Percentiles rank a stretch among this genome's conserved stretches.
These are phyloP conservation scores for Arabidopsis arenosa DNA, from an alignment of 345 rosid species.

Conservation along the genomic window DNA sequence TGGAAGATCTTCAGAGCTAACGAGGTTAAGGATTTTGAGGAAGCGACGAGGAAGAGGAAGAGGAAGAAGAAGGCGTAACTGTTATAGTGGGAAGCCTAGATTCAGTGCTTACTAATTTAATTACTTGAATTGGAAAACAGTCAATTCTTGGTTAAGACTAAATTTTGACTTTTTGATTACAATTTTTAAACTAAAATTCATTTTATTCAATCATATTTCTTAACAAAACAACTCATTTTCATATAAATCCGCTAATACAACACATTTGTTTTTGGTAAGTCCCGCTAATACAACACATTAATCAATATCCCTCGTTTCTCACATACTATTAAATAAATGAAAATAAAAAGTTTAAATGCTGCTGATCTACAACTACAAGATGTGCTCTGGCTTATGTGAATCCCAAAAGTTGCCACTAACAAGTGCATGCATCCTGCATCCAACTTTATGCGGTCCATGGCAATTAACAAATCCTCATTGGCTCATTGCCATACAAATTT, in stretches of 20 bases:
- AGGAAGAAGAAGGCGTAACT: conserved; percentile 39
- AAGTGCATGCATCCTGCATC: not conserved
- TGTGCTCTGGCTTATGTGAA: not conserved
- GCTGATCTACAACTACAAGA: not conserved
- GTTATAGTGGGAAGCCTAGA: conserved; percentile 36
- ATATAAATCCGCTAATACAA: not conserved
- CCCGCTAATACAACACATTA: too few species aligned
- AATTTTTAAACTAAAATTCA: not conserved
- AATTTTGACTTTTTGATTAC: conserved; percentile 32
- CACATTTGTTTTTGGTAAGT: too few species aligned
- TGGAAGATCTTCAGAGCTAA: conserved; percentile 34
- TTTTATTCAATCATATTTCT: not conserved
- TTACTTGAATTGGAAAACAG: conserved; percentile 17
- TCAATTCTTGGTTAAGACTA: conserved; percentile 35
- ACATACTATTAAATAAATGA: not conserved
- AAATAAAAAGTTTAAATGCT: not conserved
- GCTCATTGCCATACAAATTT: not conserved
- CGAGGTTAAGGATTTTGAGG: too few species aligned
- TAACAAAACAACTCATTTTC: conserved; percentile 3
- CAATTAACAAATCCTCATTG: not conserved
- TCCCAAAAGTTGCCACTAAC: not conserved
- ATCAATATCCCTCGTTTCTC: not conserved
- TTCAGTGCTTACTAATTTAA: conserved; percentile 7
- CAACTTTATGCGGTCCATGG: conserved; percentile 2
- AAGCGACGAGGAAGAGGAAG: conserved; percentile 41